Base-by-base conservation (phyloP, 2,329 filamentous ascomycete species). In the Dactylellina cionopaga region DNA sequence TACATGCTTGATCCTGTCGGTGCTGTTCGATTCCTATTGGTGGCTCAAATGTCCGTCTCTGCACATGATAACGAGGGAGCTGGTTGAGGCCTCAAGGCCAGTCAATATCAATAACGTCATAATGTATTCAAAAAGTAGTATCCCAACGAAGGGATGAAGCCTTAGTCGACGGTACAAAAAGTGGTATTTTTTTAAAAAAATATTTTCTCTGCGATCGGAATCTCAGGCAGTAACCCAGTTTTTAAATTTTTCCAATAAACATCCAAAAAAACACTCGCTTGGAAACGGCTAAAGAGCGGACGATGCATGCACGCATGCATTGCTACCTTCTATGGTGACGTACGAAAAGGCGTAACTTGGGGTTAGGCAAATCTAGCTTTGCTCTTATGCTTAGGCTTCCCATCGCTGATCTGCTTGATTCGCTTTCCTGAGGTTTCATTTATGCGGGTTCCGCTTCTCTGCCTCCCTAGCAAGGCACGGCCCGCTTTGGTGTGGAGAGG, bases 91-190 rank as follows among this genome's bases (percentile, higher is more conserved):
- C n/a, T 41, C 35, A 11, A 62, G 22, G 29, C 1, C n/a, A n/a
- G n/a, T n/a, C n/a, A n/a, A n/a, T n/a, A 58, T 63, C 56, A 44
- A 71, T 71, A 63, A 71, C 66, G 58, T 71, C 65, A 71, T 55
- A 51, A 64, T 51, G 37, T 56, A 56, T 41, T 56, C 44, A 51
- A 35, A 35, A 25, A n/a, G 44, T 46, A 19, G 6, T 27, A n/a
- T 3, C 15, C 33, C 46, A 60, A 44, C 11, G 9, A 46, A 31
- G 22, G 49, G 10, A 49, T 25, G 29, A 68, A 24, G 35, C 29
- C n/a, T n/a, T n/a, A n/a, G n/a, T n/a, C n/a, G n/a, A n/a, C n/a
- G n/a, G n/a, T n/a, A n/a, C n/a, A n/a, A n/a, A n/a, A n/a, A n/a
- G n/a, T 43, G 39, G 39, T 43, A 22, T 19, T 33, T 33, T 5